Base-by-base conservation (phyloP, 768 basidiomycete genomes). In the Imleria badia region DNA sequence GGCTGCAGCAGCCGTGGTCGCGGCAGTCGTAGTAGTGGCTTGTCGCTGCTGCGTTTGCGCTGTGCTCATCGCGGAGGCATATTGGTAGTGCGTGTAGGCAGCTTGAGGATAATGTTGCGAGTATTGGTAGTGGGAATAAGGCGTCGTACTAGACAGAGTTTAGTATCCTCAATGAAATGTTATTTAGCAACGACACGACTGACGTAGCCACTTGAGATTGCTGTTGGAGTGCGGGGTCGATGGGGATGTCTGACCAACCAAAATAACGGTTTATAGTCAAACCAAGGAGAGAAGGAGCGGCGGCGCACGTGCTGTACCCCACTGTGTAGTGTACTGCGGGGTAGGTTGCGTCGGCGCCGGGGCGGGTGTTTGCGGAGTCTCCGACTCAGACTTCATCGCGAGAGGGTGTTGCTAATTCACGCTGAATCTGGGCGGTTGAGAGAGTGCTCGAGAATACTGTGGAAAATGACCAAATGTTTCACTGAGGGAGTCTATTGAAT, bases 181-280 rank as follows among this genome's bases (percentile, higher is more conserved):
- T 9, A 30, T 30, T 15, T 17, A 19, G 17, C 4, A 45, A 45
- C 36, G 44, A 40, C 10, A 48, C 46, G 55, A 60, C 66, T 76
- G 72, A 78, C 76, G 78, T 73, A 54, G 75, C 68, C 60, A 75
- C 76, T 45, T 70, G 73, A 14, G 80, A 69, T 63, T 85, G 83
- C 54, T 82, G 81, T 67, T 86, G 85, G 41, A 87, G 73, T n/a
- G 81, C 82, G 30, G 85, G 84, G 65, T 87, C 84, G 48, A 86
- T 85, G 12, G 83, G 81, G 30, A 85, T 85, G 58, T 82, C 84
- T 83, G 60, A 12, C 46, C 51, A 39, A 60, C 34, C 44, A 54
- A 41, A 45, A 50, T 7, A 40, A 51, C 14, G 10, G 29, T 35
- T 52, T 26, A 13, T 35, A 44, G 43, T 39, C 33, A 43, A 50